Evolutionary conservation across 1,139 yeast genomes (phyloP).

Genomic region (Yamadazyma taylorii): DNA sequence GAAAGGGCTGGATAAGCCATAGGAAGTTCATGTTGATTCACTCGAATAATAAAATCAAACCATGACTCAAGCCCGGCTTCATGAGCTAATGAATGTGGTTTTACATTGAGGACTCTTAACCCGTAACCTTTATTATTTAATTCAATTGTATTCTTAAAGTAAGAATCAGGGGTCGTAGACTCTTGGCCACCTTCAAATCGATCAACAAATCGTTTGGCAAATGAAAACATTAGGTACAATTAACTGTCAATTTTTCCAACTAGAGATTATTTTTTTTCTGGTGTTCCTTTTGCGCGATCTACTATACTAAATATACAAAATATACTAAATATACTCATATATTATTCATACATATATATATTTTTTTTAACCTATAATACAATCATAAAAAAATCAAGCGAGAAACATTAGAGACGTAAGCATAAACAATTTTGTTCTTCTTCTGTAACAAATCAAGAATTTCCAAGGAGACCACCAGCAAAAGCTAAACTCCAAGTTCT

Average conservation of each 20-base stretch:
- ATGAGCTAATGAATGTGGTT: constrained; percentile 42
- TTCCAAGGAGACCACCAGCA: constrained; percentile 50
- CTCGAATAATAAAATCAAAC: constrained; percentile 80
- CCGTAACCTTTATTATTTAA: constrained; percentile 46
- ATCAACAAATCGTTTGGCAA: constrained; percentile 81
- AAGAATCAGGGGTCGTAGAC: constrained; percentile 44
- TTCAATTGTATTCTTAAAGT: constrained; percentile 47
- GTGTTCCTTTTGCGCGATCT: not conserved
- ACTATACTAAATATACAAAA: not conserved
- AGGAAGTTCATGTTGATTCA: constrained; percentile 75
- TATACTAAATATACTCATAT: not conserved
- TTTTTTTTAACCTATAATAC: not conserved
- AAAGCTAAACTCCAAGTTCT: constrained; percentile 87
- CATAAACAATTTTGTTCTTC: not conserved
- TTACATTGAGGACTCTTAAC: constrained; percentile 40
- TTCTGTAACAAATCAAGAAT: too few species aligned
- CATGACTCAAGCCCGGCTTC: constrained; percentile 63
- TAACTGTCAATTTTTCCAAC: not conserved
- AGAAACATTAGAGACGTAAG: constrained; percentile 1
- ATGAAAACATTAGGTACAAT: constrained; percentile 67
- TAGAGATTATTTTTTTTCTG: too few species aligned
- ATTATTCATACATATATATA: not conserved
- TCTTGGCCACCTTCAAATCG: constrained; percentile 58
- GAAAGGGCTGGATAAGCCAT: constrained; percentile 41
- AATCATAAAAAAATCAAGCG: not conserved